A percentile compares a stretch with the other conserved stretches of the same genome.
phyloP scores from a whole-genome alignment of 208 protist genomes.

The Trypanosoma rangeli region DNA sequence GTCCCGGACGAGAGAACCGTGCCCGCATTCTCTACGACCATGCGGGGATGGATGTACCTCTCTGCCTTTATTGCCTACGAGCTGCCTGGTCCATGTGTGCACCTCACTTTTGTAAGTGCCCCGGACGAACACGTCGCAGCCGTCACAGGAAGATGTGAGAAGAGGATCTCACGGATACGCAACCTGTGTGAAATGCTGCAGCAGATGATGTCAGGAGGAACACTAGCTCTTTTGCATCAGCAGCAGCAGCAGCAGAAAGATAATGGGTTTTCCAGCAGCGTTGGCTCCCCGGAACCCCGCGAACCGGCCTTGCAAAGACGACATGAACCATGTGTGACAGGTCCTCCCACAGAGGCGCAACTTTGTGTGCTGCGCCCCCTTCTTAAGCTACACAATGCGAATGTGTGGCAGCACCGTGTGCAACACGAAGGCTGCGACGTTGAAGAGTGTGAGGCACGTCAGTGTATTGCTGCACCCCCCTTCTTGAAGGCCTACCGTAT shows the following conservation, averaged over 20 bases:
- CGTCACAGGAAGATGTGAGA: neutral
- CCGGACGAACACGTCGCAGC: neutral
- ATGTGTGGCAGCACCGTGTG: neutral
- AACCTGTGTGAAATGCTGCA: constrained; percentile 28
- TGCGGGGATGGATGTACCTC: constrained; percentile 26
- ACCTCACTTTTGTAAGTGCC: constrained; percentile 15
- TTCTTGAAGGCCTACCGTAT: constrained; percentile 28
- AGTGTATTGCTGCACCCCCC: constrained; percentile 6
- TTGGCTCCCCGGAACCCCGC: neutral
- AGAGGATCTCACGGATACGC: constrained; percentile 16
- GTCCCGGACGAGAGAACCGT: neutral
- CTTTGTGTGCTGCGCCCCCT: constrained; percentile 6
- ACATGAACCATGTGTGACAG: neutral
- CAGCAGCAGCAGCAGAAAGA: neutral
- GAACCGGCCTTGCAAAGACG: neutral
- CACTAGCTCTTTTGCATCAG: neutral
- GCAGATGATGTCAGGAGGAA: constrained; percentile 5
- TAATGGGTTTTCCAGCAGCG: neutral
- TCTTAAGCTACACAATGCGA: constrained; percentile 6
- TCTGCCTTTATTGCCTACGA: constrained; percentile 38
- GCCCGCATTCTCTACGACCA: constrained; percentile 3
- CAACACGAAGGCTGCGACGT: constrained; percentile 22
- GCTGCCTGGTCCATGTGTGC: constrained; percentile 9
- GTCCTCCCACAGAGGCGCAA: neutral
- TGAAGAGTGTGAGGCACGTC: constrained; percentile 22